Base-by-base conservation (phyloP, 192 early-diverging fungal species). In the Entomortierella chlamydospora region DNA sequence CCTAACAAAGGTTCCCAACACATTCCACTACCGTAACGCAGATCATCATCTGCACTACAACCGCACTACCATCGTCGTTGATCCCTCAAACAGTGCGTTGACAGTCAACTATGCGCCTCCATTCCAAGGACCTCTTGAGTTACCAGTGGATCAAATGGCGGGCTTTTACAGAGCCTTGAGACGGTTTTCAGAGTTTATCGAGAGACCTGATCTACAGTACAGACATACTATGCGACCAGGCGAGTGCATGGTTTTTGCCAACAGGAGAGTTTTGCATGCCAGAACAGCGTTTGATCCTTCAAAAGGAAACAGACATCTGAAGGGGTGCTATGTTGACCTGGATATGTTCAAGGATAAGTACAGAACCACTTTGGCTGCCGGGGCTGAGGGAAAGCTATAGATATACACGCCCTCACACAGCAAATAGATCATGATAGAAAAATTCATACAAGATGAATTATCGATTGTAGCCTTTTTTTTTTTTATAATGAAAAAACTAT, bases 21-120 rank as follows among this genome's bases (percentile, higher is more conserved):
- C 92, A 7, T 96, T 93, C 81, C 92, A 94, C 57, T 96, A 96
- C 82, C 65, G 87, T 34, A 95, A 95, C 74, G 88, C 90, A 65
- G 87, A 87, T n/a, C 92, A 92, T 56, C 87, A 91, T 54, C 84
- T 94, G 74, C 87, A 91, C 59, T 92, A 88, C 62, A 87, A 86
- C 37, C 87, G 91, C 18, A 87, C 89, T 18, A 93, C 89, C 11
- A 91, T 96, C 61, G 84, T 83, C 0, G 70, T 76, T 0, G 83
- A 86, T 34, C 52, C 66, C 41, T 20, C 65, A 68, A 74, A 84
- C 31, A 57, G 73, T 60, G 63, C 81, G 18, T 70, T 81, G 57
- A 88, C 76, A 26, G 89, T 95, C 13, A 93, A 92, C 70, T 95
- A 96, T 60, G 81, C 92, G 0, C 94, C 94, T 26, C 94, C 93